Conservation (phyloP, 495 filamentous ascomycete genomes). For the Penicillium daleae region DNA sequence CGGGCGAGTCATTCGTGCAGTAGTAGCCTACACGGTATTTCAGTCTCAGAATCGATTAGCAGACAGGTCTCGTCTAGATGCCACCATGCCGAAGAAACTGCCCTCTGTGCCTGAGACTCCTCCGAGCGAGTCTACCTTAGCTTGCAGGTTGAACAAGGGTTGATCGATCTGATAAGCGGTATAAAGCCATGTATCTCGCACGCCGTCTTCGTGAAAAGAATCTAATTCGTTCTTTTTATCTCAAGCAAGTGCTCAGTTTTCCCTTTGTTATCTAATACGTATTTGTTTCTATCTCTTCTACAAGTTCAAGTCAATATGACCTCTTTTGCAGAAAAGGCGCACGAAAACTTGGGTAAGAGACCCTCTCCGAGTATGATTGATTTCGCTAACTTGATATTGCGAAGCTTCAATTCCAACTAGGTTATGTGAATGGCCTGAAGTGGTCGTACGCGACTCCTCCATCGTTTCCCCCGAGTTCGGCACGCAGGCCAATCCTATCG, state of each 20-base stretch:
- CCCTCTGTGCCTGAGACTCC: background rate
- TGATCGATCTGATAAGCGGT: background rate
- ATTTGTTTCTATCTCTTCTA: background rate
- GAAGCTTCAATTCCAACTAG: too few relatives aligned
- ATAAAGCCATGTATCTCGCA: background rate
- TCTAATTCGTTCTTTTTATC: background rate
- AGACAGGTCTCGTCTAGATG: conserved; percentile 17
- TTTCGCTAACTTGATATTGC: too few relatives aligned
- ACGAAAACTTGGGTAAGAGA: too few relatives aligned
- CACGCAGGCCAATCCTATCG: too few relatives aligned
- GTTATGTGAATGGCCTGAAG: too few relatives aligned
- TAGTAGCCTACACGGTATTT: conserved; percentile 6
- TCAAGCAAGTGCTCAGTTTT: background rate
- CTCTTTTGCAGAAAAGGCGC: too few relatives aligned
- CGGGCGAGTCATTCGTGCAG: background rate
- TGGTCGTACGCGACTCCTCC: too few relatives aligned
- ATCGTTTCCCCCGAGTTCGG: too few relatives aligned
- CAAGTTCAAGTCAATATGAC: too few relatives aligned
- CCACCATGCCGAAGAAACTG: conserved; percentile 11
- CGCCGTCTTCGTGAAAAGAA: background rate
- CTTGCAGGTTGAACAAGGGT: too few relatives aligned
- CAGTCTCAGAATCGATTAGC: conserved; percentile 12
- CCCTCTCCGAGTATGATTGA: too few relatives aligned
- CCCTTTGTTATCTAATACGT: background rate
- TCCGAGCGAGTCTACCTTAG: background rate